Evolutionary conservation across 441 rosid genomes (phyloP), one percentile per base, ranked within the genome.

Genomic region (Kokia cookei): DNA sequence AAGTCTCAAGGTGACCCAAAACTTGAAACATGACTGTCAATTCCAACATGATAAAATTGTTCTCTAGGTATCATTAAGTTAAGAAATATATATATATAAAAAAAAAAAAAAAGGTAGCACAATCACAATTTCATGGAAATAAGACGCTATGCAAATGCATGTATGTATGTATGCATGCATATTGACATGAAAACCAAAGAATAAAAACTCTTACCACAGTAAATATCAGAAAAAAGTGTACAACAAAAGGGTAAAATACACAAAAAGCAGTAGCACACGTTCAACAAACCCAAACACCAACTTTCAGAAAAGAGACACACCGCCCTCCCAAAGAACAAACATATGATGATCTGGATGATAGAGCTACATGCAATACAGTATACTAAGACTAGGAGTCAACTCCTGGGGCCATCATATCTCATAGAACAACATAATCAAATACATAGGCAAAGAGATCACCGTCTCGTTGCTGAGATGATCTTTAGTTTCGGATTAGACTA

Each of bases 401-500:
- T 17, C 78, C 48, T 32, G 69, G 27, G 75, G 63, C 69, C 57
- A 72, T 35, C 7, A 59, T 53, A 58, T 68, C 73, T 71, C 32
- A 7, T 5, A 5, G 51, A 71, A 64, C 60, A 78, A 65, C 75
- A 76, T 35, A 17, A 54, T 35, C 70, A 73, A 55, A 53, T 50
- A 67, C 74, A 60, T 69, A 54, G 62, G 35, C 40, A 45, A 32
- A 61, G 51, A 62, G 47, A 71, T 45, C 59, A 69, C 73, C 69
- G 48, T 68, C 54, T 40, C 65, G 60, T 35, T 77, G 77, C 73
- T 75, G 45, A 37, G 27, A 62, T 73, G 57, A 65, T 35, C 75
- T 69, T 67, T 58, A 73, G 19, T 5, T 15, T 59, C 66, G 57
- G 70, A 75, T 89, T 81, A 95, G 55, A 95, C 94, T 7, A 84